Evolutionary conservation across 176 grass and related monocot species (phyloP).

Genomic region (Ensete ventricosum): DNA sequence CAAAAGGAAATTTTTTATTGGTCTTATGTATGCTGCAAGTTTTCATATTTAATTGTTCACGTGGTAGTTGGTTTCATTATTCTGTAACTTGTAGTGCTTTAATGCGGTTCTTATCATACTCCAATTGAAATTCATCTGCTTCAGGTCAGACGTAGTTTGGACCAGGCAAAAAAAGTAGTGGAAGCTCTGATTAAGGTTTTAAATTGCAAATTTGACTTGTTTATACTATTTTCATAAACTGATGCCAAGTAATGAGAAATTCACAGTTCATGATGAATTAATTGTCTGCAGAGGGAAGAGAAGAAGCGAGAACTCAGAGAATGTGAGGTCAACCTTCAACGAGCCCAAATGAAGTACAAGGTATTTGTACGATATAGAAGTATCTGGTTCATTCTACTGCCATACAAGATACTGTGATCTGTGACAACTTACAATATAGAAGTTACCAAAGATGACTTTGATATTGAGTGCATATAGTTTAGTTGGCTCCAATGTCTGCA

Average conservation of each 20-base stretch:
- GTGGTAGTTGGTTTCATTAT: not conserved
- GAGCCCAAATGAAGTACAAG: slow-evolving; percentile 88
- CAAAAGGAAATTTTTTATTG: too few species aligned
- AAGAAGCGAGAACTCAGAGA: slow-evolving; percentile 73
- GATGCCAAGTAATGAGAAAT: not conserved
- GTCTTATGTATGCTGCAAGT: too few species aligned
- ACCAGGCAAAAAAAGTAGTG: slow-evolving; percentile 77
- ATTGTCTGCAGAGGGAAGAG: slow-evolving; percentile 67
- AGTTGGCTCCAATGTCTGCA: too few species aligned
- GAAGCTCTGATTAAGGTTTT: slow-evolving; percentile 85
- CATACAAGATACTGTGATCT: too few species aligned
- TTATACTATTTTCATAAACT: not conserved
- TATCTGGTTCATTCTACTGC: not conserved
- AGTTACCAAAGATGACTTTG: too few species aligned
- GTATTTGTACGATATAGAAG: slow-evolving; percentile 25
- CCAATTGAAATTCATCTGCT: slow-evolving; percentile 26
- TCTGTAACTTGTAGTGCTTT: not conserved
- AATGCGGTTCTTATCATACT: slow-evolving; percentile 3
- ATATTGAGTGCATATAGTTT: too few species aligned
- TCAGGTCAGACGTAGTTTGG: slow-evolving; percentile 95
- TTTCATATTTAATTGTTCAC: too few species aligned
- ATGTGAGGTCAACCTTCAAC: slow-evolving; percentile 79
- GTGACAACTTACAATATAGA: too few species aligned
- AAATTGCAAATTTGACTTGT: not conserved
- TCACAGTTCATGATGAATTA: not conserved